Conservation (phyloP, 139 green algal genomes). For the Chlorella sp. region DNA sequence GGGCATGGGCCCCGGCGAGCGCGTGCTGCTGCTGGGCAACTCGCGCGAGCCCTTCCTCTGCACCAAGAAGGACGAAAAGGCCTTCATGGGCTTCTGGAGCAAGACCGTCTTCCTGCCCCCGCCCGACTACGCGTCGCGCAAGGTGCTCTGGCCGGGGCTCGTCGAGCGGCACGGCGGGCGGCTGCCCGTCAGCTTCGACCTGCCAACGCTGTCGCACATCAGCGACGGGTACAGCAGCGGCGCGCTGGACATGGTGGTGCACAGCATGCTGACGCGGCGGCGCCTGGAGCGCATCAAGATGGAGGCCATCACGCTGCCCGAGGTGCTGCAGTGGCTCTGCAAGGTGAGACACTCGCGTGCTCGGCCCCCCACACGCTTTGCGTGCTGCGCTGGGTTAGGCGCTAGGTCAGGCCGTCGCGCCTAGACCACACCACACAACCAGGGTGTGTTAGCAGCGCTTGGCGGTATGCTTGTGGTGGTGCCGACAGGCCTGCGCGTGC, state of each 20-base stretch:
- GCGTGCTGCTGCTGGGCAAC: slow-evolving; percentile 73
- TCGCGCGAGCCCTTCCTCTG: slow-evolving; percentile 59
- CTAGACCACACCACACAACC: no score
- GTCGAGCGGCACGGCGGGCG: slow-evolving; percentile 51
- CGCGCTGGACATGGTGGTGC: slow-evolving; percentile 40
- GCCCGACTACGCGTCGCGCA: slow-evolving; percentile 74
- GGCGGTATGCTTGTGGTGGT: slow-evolving; percentile 8
- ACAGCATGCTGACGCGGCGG: slow-evolving; percentile 45
- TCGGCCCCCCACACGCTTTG: no score
- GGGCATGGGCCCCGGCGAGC: slow-evolving; percentile 36
- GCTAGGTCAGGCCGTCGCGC: no score
- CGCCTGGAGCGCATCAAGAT: slow-evolving; percentile 40
- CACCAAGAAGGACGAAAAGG: slow-evolving; percentile 56
- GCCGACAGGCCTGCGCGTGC: neutral
- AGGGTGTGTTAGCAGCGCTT: neutral
- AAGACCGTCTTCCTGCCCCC: slow-evolving; percentile 74
- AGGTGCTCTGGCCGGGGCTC: slow-evolving; percentile 53
- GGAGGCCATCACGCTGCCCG: slow-evolving; percentile 34
- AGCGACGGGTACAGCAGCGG: slow-evolving; percentile 39
- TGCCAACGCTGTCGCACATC: slow-evolving; percentile 66
- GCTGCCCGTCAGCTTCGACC: slow-evolving; percentile 61
- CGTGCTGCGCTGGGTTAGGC: no score
- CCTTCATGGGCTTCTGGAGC: slow-evolving; percentile 72
- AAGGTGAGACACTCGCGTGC: no score
- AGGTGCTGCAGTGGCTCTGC: slow-evolving; percentile 60